Evolutionary conservation across 2,329 filamentous ascomycete genomes (phyloP).

Genomic region (Diaporthe australafricana): DNA sequence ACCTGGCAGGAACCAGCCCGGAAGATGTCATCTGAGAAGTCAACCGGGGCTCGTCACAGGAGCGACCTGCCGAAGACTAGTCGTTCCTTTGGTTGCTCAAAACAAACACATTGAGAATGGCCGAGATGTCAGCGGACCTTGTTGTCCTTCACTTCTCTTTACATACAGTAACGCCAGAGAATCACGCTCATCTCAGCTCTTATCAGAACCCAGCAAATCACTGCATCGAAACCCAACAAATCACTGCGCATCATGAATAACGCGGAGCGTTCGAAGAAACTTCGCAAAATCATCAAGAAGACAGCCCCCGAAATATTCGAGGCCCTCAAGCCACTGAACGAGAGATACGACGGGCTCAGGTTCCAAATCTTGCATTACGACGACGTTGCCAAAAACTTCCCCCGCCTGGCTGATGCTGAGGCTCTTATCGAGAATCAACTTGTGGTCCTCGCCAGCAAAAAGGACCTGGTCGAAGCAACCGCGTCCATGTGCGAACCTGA

Average conservation of each 20-base stretch:
- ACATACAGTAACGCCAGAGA: neutral
- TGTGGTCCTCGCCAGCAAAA: neutral
- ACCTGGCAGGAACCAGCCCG: neutral
- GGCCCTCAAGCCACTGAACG: neutral
- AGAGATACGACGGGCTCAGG: neutral
- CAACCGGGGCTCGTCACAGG: neutral
- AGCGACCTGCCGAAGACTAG: neutral
- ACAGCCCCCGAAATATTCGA: fast-evolving
- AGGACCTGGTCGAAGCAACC: neutral
- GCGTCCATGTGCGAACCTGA: neutral
- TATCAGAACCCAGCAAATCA: neutral
- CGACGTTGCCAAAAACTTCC: neutral
- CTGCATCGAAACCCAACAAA: no score
- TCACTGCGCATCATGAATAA: neutral
- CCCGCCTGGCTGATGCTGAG: neutral
- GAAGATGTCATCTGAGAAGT: neutral
- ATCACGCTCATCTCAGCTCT: neutral
- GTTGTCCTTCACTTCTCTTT: neutral
- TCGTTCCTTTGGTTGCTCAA: neutral
- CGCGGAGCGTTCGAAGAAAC: no score
- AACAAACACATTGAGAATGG: neutral
- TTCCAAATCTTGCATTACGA: neutral
- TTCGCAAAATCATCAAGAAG: neutral
- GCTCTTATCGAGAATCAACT: neutral
- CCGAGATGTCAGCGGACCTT: neutral